phyloP scores from a whole-genome alignment of 208 protist genomes.

The Borovskyia barvae region DNA sequence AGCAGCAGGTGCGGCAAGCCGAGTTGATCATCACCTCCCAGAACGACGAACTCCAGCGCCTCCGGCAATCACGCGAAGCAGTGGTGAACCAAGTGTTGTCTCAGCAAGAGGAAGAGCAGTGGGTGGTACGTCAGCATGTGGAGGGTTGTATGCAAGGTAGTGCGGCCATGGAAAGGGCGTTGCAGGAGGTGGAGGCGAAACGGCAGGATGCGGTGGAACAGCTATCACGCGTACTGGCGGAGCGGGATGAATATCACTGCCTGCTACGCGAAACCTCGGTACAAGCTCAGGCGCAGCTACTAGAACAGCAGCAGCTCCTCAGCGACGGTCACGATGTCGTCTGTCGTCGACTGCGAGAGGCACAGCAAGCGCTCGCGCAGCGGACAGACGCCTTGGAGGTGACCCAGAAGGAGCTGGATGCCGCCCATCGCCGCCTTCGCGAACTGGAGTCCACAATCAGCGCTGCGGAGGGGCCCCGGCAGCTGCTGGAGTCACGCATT shows the following conservation, averaged over 20 bases:
- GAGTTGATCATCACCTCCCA: conserved; percentile 9
- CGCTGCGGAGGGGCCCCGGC: conserved; percentile 2
- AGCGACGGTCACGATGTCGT: conserved; percentile 12
- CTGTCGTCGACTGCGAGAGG: conserved; percentile 8
- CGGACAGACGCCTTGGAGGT: conserved; percentile 7
- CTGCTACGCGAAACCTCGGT: conserved; percentile 20
- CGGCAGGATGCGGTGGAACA: conserved; percentile 20
- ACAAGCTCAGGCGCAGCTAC: conserved; percentile 30
- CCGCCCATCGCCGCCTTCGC: not conserved
- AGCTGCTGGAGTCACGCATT: conserved; percentile 43
- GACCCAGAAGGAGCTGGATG: conserved; percentile 20
- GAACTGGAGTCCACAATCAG: not conserved
- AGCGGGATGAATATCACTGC: conserved; percentile 21
- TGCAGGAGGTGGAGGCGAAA: conserved; percentile 26
- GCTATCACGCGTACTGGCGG: conserved; percentile 14
- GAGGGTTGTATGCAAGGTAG: conserved; percentile 42
- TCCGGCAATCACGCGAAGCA: conserved; percentile 2
- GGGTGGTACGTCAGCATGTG: conserved; percentile 25
- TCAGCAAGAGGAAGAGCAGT: conserved; percentile 20
- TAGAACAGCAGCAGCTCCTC: conserved; percentile 68
- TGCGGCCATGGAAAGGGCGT: conserved; percentile 34
- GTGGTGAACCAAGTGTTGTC: conserved; percentile 11
- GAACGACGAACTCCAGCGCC: conserved; percentile 11
- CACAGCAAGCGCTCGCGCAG: conserved; percentile 4
- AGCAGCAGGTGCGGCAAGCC: conserved; percentile 7